phyloP scores from a whole-genome alignment of 1,284 basidiomycete genomes.

The Pyrrhoderma noxium region DNA sequence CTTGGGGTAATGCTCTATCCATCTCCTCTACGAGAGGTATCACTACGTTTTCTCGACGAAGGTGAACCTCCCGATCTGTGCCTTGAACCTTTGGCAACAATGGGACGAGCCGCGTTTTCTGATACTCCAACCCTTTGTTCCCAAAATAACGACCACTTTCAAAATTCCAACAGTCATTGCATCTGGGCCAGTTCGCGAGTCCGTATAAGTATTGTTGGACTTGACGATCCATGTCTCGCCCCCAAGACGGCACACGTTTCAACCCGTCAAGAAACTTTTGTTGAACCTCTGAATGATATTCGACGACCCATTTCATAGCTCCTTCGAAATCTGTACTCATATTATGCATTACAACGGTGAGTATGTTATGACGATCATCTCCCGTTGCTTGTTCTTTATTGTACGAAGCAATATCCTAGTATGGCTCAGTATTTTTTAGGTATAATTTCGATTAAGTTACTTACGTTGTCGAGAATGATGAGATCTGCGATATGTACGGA shows the following conservation, averaged over 20 bases:
- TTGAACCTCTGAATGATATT: background rate
- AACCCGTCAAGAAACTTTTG: slow-evolving; percentile 6
- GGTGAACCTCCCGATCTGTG: background rate
- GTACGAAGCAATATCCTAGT: slow-evolving; percentile 10
- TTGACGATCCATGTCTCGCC: slow-evolving; percentile 26
- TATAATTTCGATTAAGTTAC: slow-evolving; percentile 18
- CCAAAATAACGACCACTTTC: slow-evolving; percentile 38
- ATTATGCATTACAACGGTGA: slow-evolving; percentile 7
- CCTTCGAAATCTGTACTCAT: background rate
- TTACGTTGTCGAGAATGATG: slow-evolving; percentile 54
- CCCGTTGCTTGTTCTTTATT: slow-evolving; percentile 7
- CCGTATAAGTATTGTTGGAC: slow-evolving; percentile 32
- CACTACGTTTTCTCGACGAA: background rate
- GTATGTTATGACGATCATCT: slow-evolving; percentile 6
- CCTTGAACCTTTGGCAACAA: slow-evolving; percentile 16
- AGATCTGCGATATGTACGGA: slow-evolving; percentile 50
- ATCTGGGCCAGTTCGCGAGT: slow-evolving; percentile 38
- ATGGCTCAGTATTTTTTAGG: background rate
- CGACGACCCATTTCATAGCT: slow-evolving; percentile 1
- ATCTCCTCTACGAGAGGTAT: background rate
- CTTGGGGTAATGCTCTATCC: background rate
- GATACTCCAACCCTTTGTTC: slow-evolving; percentile 27
- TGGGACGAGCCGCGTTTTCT: slow-evolving; percentile 17
- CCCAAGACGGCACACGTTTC: slow-evolving; percentile 28
- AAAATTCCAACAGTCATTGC: slow-evolving; percentile 36